Evolutionary conservation across 305 asterid genomes (phyloP).

Genomic region (Solanum hybrid): DNA sequence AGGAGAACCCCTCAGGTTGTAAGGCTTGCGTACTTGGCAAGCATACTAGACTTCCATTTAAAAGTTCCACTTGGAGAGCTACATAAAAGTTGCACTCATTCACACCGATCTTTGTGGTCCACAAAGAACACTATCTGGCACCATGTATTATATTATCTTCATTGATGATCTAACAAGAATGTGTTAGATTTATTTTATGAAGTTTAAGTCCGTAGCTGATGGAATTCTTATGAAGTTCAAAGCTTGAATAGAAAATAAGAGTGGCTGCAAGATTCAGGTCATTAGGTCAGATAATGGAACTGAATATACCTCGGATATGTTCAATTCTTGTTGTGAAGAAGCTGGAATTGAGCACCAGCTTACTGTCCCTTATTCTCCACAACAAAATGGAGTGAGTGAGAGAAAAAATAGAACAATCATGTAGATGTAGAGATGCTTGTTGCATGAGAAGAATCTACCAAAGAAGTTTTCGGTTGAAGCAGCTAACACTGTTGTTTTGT

Average conservation of each 20-base stretch:
- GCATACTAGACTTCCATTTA: not conserved
- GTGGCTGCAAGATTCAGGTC: not conserved
- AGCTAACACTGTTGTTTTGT: not conserved
- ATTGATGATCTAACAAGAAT: not conserved
- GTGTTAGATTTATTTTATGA: not conserved
- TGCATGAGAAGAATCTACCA: too few relatives aligned
- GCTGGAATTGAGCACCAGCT: not conserved
- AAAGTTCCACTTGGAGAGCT: too few relatives aligned
- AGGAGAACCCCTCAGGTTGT: too few relatives aligned
- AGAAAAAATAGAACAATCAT: not conserved
- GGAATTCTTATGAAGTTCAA: not conserved
- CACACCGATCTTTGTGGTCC: too few relatives aligned
- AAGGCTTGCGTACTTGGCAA: not conserved
- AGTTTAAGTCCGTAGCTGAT: not conserved
- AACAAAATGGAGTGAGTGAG: not conserved
- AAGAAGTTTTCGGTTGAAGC: too few relatives aligned
- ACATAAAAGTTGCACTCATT: not conserved
- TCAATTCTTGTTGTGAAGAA: not conserved
- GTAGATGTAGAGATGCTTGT: not conserved
- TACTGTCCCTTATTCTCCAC: not conserved
- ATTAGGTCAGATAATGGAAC: not conserved
- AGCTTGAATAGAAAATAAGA: not conserved
- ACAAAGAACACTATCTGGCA: too few relatives aligned
- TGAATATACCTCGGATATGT: not conserved
- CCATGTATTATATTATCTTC: not conserved